Evolutionary conservation across 176 grass and related monocot species (phyloP).

Genomic region (Pontederia crassipes): DNA sequence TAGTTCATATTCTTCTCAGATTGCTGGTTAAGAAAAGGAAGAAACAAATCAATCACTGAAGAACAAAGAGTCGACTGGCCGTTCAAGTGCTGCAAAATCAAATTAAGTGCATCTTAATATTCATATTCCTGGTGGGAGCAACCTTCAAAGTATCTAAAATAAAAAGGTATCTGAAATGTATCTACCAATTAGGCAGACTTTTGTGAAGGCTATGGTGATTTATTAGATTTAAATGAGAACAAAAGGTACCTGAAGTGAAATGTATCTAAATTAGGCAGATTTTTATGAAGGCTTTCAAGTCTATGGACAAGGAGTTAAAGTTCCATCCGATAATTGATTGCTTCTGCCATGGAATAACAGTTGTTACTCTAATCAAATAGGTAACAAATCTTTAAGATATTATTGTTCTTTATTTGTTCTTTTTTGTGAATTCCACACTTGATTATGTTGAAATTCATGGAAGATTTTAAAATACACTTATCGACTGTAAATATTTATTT

Average conservation of each 20-base stretch:
- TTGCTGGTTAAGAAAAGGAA: slow-evolving; percentile 22
- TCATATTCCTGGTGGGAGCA: slow-evolving; percentile 69
- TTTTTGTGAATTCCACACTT: background rate
- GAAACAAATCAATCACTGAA: slow-evolving; percentile 15
- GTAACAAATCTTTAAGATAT: slow-evolving; percentile 18
- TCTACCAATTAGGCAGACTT: too few relatives aligned
- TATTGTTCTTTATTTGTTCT: background rate
- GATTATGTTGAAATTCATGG: background rate
- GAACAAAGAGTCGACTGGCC: background rate
- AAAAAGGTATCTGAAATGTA: too few relatives aligned
- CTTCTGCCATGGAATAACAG: slow-evolving; percentile 79
- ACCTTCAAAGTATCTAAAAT: slow-evolving; percentile 28
- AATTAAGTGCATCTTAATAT: slow-evolving; percentile 65
- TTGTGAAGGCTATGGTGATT: slow-evolving; percentile 33
- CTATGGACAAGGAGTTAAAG: slow-evolving; percentile 86
- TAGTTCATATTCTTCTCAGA: slow-evolving; percentile 24
- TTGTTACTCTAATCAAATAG: slow-evolving; percentile 83
- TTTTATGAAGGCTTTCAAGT: slow-evolving; percentile 75
- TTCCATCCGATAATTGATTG: slow-evolving; percentile 74
- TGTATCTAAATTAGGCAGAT: slow-evolving; percentile 64
- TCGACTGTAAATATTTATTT: too few relatives aligned
- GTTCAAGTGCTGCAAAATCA: slow-evolving; percentile 32
- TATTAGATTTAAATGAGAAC: slow-evolving; percentile 30
- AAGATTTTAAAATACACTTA: too few relatives aligned
- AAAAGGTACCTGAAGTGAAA: slow-evolving; percentile 72